Conservation (phyloP, 164 flowering plant species). For the Hamamelis virginiana region DNA sequence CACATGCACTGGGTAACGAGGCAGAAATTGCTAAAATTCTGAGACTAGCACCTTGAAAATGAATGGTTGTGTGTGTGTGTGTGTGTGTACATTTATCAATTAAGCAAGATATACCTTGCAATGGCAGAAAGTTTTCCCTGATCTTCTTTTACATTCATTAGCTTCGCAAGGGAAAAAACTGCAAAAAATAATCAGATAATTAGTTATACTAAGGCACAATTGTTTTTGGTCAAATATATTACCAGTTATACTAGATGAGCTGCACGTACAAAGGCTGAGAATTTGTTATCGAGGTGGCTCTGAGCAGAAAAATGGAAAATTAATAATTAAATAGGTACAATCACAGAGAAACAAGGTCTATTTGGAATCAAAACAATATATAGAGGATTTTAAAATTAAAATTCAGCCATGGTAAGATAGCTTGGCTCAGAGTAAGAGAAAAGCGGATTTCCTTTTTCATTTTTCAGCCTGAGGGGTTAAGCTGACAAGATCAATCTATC, state of each 20-base stretch:
- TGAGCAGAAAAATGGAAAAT: background rate
- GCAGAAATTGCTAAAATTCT: background rate
- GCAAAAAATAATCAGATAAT: slow-evolving; percentile 18
- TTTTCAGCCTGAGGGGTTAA: no score
- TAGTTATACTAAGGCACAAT: background rate
- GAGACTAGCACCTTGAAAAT: background rate
- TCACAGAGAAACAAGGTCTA: no score
- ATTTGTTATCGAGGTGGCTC: background rate
- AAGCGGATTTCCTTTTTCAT: no score
- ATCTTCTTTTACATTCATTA: slow-evolving; percentile 90
- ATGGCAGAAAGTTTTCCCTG: slow-evolving; percentile 82
- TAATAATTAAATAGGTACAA: background rate
- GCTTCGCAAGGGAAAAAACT: slow-evolving; percentile 88
- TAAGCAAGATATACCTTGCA: slow-evolving; percentile 60
- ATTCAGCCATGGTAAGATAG: no score
- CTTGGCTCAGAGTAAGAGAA: no score
- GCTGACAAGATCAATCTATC: no score
- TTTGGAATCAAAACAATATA: no score
- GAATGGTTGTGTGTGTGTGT: no score
- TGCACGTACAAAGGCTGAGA: background rate
- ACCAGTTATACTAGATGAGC: background rate
- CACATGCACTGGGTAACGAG: background rate
- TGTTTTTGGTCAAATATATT: no score
- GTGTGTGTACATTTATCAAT: background rate
- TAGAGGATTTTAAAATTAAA: no score